phyloP scores from a whole-genome alignment of 2,329 filamentous ascomycete species.

The Trichoderma simmonsii region DNA sequence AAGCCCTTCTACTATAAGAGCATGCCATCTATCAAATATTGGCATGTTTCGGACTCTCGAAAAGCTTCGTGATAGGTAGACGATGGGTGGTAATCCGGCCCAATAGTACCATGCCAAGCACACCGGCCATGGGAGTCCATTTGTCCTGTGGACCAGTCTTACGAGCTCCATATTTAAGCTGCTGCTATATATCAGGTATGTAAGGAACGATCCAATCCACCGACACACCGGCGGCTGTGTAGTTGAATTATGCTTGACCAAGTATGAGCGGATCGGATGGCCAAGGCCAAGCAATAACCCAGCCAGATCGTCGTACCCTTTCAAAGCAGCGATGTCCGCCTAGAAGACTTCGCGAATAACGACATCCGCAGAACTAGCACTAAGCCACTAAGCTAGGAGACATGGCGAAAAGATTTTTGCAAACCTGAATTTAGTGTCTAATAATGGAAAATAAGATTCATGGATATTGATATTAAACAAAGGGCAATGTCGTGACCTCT shows the following conservation, averaged over 20 bases:
- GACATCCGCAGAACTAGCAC: no score
- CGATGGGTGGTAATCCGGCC: fast-evolving
- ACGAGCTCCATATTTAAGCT: neutral
- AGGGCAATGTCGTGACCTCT: no score
- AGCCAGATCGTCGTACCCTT: no score
- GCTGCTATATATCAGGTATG: neutral
- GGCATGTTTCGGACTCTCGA: neutral
- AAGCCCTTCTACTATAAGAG: neutral
- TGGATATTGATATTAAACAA: neutral
- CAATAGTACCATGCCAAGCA: neutral
- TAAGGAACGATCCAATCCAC: neutral
- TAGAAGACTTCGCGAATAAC: no score
- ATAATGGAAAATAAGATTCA: neutral
- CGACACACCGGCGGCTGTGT: neutral
- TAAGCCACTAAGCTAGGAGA: no score
- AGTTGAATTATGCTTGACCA: neutral
- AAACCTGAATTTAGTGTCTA: neutral
- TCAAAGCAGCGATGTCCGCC: no score
- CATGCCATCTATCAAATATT: neutral
- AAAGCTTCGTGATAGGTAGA: neutral
- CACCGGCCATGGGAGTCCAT: neutral
- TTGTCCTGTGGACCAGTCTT: neutral
- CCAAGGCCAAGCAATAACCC: no score
- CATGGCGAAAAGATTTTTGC: no score
- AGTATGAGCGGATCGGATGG: neutral